Conservation (phyloP, 768 basidiomycete species). For the Leucocoprinus birnbaumii region DNA sequence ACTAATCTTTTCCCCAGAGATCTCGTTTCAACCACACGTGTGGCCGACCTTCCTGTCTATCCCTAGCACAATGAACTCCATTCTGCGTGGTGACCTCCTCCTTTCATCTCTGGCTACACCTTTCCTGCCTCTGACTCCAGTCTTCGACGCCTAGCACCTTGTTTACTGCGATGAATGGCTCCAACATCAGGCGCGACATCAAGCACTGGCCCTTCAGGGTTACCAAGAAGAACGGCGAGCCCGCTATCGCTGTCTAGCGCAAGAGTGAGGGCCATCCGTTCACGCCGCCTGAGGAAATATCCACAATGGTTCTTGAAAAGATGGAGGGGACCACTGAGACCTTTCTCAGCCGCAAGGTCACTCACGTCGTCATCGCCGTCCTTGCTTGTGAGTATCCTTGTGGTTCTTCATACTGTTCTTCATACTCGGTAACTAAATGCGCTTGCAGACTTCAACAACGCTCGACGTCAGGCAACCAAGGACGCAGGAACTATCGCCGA, state of each 20-base stretch:
- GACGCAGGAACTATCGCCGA: slow-evolving; percentile 96
- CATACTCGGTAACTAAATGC: slow-evolving; percentile 10
- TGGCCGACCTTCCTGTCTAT: too few relatives aligned
- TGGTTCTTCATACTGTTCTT: background rate
- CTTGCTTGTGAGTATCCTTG: slow-evolving; percentile 69
- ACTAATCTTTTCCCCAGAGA: too few relatives aligned
- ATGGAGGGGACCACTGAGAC: slow-evolving; percentile 99
- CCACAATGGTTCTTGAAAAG: slow-evolving; percentile 92
- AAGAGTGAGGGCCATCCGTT: slow-evolving; percentile 80
- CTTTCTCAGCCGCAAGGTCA: slow-evolving; percentile 93
- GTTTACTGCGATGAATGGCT: slow-evolving; percentile 83
- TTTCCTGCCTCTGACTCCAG: slow-evolving; percentile 73
- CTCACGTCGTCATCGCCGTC: slow-evolving; percentile 97
- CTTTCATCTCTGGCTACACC: too few relatives aligned
- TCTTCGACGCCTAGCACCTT: slow-evolving; percentile 95
- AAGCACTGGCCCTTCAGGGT: slow-evolving; percentile 93
- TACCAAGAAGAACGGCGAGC: slow-evolving; percentile 76
- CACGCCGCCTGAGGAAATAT: slow-evolving; percentile 91
- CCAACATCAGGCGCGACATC: slow-evolving; percentile 75
- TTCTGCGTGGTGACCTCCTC: too few relatives aligned
- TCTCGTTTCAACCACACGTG: too few relatives aligned
- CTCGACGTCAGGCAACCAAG: slow-evolving; percentile 98
- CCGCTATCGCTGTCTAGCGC: slow-evolving; percentile 73
- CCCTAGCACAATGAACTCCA: too few relatives aligned
- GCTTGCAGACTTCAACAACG: slow-evolving; percentile 88